Base-by-base conservation (phyloP, 345 rosid genomes). In the Citrus sp. region DNA sequence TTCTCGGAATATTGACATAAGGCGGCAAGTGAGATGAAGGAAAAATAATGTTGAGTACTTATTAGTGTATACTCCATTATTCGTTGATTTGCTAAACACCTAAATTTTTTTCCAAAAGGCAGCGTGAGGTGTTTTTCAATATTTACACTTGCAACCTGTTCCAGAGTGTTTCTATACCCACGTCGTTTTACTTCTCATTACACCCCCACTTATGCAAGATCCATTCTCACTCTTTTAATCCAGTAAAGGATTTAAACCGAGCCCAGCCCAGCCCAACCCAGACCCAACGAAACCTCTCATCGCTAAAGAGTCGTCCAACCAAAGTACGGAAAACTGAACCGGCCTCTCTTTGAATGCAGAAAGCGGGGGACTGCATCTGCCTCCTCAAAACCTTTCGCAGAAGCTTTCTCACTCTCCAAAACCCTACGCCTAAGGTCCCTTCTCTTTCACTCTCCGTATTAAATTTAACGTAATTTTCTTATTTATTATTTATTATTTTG, bases 311-410 rank as follows among this genome's bases (percentile, higher is more conserved):
- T 37, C 69, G 22, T 60, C 30, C 14, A 35, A 22, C 10, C 51
- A 0, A 13, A 13, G 67, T 1, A n/a, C 1, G 32, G 34, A 51
- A 46, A 5, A 14, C 42, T 49, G 58, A 3, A 2, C 30, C 14
- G 37, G 61, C 40, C 25, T 70, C 61, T 42, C 71, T 60, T 81
- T 85, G 94, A 85, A 93, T 91, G 94, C 89, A 76, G 85, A 90
- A 83, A 84, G 90, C 80, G 77, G 87, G 89, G 89, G 89, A 80
- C 70, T 81, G 61, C 34, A 25, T 30, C 68, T 1, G 10, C 21
- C 68, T 14, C 69, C 86, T 86, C 67, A 79, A 82, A 81, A 85
- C 87, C 77, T 54, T 74, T 77, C 64, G 74, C 82, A 77, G 76
- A 67, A 65, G 65, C 78, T 75, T 51, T 82, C 75, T 56, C 67